phyloP scores from a whole-genome alignment of 148 eudicot species.

The Camellia granthamiana region DNA sequence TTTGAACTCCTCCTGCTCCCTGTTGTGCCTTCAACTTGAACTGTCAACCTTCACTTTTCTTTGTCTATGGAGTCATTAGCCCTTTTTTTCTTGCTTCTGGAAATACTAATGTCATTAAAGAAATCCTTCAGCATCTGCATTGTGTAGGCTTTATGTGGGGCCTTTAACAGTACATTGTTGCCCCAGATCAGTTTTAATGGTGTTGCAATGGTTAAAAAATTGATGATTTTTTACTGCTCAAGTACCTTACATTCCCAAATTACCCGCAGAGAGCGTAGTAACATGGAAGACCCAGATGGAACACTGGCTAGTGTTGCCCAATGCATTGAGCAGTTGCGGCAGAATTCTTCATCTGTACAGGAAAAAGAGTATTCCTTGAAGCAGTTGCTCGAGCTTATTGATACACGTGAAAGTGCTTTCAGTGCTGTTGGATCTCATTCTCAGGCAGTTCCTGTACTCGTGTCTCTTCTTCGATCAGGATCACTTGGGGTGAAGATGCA shows the following conservation, averaged over 20 bases:
- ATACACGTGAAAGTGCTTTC: slow-evolving; percentile 91
- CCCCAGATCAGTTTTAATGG: background rate
- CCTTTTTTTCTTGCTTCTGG: background rate
- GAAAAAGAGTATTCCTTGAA: slow-evolving; percentile 80
- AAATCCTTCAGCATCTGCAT: background rate
- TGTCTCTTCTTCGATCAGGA: slow-evolving; percentile 91
- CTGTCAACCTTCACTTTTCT: background rate
- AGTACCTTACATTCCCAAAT: slow-evolving; percentile 11
- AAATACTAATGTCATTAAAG: background rate
- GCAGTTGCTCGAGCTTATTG: slow-evolving; percentile 81
- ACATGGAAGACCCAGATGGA: slow-evolving; percentile 98
- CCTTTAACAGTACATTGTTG: background rate
- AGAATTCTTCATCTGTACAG: slow-evolving; percentile 66
- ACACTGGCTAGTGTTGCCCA: slow-evolving; percentile 97
- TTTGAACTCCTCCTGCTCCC: background rate
- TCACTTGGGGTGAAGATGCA: slow-evolving; percentile 77
- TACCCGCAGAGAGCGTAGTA: slow-evolving; percentile 80
- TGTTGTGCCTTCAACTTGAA: background rate
- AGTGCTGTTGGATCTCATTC: slow-evolving; percentile 99
- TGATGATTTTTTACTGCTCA: background rate
- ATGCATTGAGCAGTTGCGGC: slow-evolving; percentile 96
- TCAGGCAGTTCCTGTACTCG: slow-evolving; percentile 97
- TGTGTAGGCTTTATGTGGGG: background rate
- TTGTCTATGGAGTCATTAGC: background rate
- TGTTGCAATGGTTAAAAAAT: background rate